Evolutionary conservation across 495 filamentous ascomycete species (phyloP).

Genomic region (Penicillium maclennaniae): DNA sequence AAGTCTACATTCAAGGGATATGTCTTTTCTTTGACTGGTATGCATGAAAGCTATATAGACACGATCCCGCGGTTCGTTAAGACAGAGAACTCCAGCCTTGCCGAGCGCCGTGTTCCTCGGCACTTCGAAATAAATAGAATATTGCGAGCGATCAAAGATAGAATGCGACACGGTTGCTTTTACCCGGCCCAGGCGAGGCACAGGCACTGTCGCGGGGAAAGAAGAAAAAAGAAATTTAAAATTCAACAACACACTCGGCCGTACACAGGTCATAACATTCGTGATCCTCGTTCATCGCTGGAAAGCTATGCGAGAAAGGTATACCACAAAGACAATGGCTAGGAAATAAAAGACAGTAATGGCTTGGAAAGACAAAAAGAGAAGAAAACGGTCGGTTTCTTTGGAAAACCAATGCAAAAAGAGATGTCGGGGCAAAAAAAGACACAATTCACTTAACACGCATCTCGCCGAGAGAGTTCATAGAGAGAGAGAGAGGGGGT

Average conservation of each 20-base stretch:
- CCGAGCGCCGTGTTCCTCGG: constrained; percentile 15
- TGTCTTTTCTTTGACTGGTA: background rate
- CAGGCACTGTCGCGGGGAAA: constrained; percentile 8
- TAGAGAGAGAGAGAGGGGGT: constrained; percentile 24
- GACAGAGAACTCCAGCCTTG: constrained; percentile 12
- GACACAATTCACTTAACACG: constrained; percentile 2
- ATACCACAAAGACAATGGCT: constrained; percentile 30
- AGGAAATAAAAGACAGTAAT: constrained; percentile 12
- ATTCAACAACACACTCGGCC: constrained; percentile 32
- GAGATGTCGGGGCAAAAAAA: background rate
- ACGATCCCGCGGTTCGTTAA: constrained; percentile 10
- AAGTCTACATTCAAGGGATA: background rate
- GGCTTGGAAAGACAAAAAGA: constrained; percentile 1
- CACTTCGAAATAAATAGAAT: constrained; percentile 21
- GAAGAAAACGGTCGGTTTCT: constrained; percentile 13
- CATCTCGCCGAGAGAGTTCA: constrained; percentile 21
- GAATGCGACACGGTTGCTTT: constrained; percentile 15
- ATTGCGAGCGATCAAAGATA: constrained; percentile 4
- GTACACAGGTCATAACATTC: constrained; percentile 47
- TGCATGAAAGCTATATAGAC: constrained; percentile 20
- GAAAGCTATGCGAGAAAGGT: constrained; percentile 42
- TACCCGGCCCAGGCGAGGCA: constrained; percentile 5
- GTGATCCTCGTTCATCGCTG: constrained; percentile 49
- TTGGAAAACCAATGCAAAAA: constrained; percentile 20
- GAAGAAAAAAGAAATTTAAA: constrained; percentile 18